Conservation (phyloP, 1,284 basidiomycete genomes). For the Naganishia sp. region DNA sequence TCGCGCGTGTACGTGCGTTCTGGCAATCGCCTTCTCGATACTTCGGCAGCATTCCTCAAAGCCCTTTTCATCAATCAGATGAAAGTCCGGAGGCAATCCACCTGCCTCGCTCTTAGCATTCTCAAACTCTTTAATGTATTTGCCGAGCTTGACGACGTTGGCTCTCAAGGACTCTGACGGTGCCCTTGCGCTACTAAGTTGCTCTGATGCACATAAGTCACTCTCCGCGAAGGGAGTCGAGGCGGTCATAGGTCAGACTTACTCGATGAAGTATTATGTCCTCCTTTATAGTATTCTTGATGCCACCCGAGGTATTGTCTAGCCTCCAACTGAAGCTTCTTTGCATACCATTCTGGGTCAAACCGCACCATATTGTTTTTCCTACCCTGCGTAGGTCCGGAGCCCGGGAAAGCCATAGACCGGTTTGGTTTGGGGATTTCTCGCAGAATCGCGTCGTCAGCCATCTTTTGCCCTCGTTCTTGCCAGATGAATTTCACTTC, state of each 20-base stretch:
- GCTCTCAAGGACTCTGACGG: neutral
- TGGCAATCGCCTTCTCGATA: slow-evolving; percentile 18
- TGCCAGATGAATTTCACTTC: slow-evolving; percentile 28
- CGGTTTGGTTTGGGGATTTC: slow-evolving; percentile 4
- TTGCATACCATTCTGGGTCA: neutral
- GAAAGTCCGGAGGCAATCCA: neutral
- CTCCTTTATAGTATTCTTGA: slow-evolving; percentile 28
- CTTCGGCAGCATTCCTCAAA: slow-evolving; percentile 12
- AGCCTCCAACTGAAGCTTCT: slow-evolving; percentile 20
- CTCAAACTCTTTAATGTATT: slow-evolving; percentile 3
- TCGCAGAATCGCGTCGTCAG: slow-evolving; percentile 25
- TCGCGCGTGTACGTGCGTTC: slow-evolving; percentile 8
- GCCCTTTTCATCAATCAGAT: slow-evolving; percentile 8
- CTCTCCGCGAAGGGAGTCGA: neutral
- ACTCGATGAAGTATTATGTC: slow-evolving; percentile 13
- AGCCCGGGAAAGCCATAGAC: neutral
- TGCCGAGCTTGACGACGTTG: slow-evolving; percentile 4
- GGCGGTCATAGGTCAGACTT: neutral
- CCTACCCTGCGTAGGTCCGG: slow-evolving; percentile 8
- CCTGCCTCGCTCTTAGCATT: neutral
- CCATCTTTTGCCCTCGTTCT: slow-evolving; percentile 29
- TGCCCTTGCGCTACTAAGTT: neutral
- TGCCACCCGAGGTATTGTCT: slow-evolving; percentile 26
- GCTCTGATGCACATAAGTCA: neutral
- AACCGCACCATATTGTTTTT: slow-evolving; percentile 2